These are phyloP conservation scores for Aspergillus fumigatiaffinis DNA, from an alignment of 2,329 filamentous ascomycete species.

Conservation along the genomic window DNA sequence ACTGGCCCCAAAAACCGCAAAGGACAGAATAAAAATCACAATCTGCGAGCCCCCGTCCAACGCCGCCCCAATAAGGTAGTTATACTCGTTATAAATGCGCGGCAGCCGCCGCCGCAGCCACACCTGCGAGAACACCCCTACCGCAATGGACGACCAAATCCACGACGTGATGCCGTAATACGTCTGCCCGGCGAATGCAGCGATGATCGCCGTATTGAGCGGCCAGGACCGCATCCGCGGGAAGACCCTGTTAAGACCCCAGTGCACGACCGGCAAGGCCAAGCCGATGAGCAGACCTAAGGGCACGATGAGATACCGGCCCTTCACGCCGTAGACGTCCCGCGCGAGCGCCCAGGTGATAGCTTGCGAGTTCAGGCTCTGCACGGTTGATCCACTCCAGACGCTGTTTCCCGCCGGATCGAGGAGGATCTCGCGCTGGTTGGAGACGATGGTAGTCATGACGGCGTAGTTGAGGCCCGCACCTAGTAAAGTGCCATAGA, in stretches of 20 bases:
- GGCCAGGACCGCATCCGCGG: constrained; percentile 11
- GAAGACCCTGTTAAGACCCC: constrained; percentile 19
- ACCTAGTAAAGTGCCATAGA: constrained; percentile 54
- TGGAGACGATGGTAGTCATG: constrained; percentile 52
- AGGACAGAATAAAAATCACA: constrained; percentile 41
- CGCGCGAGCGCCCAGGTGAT: constrained; percentile 47
- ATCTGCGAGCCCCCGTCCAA: constrained; percentile 40
- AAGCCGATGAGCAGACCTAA: constrained; percentile 50
- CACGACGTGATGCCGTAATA: constrained; percentile 19
- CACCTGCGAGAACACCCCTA: constrained; percentile 26
- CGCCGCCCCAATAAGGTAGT: constrained; percentile 40
- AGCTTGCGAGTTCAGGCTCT: constrained; percentile 38
- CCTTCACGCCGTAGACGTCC: constrained; percentile 49
- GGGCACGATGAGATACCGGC: constrained; percentile 47
- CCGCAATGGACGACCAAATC: constrained; percentile 17
- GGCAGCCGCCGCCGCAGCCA: constrained; percentile 36
- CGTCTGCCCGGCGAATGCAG: constrained; percentile 8
- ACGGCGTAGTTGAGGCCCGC: constrained; percentile 54
- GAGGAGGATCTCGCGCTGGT: constrained; percentile 47
- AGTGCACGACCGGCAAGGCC: constrained; percentile 43
- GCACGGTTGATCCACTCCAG: constrained; percentile 53
- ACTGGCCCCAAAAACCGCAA: constrained; percentile 44
- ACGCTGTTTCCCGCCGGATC: constrained; percentile 46
- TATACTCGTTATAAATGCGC: constrained; percentile 39
- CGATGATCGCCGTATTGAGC: constrained; percentile 18